A percentile compares a stretch with the other conserved stretches of the same genome.
These are phyloP conservation scores for Trypanosoma conorhini DNA, from an alignment of 208 protist genomes.

Conservation along the genomic window DNA sequence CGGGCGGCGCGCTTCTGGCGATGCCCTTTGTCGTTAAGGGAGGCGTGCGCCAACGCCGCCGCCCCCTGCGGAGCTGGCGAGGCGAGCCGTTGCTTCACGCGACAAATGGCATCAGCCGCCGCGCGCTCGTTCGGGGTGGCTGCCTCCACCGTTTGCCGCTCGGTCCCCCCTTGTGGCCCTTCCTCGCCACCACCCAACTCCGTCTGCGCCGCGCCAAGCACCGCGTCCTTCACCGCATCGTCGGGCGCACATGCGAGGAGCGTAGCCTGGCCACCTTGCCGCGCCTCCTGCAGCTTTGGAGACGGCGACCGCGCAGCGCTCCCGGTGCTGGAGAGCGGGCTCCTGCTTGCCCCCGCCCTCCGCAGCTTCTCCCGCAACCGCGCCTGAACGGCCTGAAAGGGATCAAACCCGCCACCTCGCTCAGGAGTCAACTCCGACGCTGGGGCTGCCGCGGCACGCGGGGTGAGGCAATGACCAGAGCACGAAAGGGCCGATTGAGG, in stretches of 20 bases:
- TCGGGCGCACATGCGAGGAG: not conserved
- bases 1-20: not conserved
- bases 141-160: not conserved
- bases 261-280: not conserved
- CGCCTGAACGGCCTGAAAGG: constrained; percentile 51
- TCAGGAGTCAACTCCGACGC: not conserved
- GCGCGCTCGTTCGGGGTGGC: not conserved
- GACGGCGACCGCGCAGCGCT: constrained; percentile 8
- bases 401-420: constrained; percentile 40
- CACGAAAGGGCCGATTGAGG: not conserved
- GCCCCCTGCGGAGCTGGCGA: not conserved
- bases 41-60: not conserved
- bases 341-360: not conserved
- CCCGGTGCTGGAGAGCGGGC: constrained; percentile 8
- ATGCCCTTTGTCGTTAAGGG: not conserved
- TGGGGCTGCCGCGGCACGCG: not conserved
- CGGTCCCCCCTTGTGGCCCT: not conserved
- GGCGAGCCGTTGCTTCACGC: constrained; percentile 3
- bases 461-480: not conserved
- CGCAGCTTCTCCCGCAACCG: constrained; percentile 57
- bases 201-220: not conserved
- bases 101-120: not conserved
- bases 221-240: not conserved
- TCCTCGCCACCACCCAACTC: no score
- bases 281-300: not conserved